phyloP scores from a whole-genome alignment of 306 rosid genomes.

The barrel medic (Medicago truncatula) region MtrunA17r5.0-ANR NC_053044.1:34284501-34285000 shows the following conservation, averaged over 20 bases:
- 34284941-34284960: constrained; percentile 53
- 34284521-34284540: constrained; percentile 80
- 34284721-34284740: constrained; percentile 63
- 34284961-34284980: not conserved
- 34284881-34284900: constrained; percentile 81
- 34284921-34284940: constrained; percentile 65
- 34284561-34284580: constrained; percentile 59
- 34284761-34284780: constrained; percentile 12
- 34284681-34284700: constrained; percentile 53
- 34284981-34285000: constrained; percentile 34
- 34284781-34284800: constrained; percentile 15
- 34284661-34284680: constrained; percentile 86
- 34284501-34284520: constrained; percentile 75
- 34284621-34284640: constrained; percentile 76
- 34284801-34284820: constrained; percentile 20
- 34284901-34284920: constrained; percentile 83
- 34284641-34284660: constrained; percentile 78
- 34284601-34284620: constrained; percentile 74
- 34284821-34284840: constrained; percentile 72
- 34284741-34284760: constrained; percentile 19
- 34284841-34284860: constrained; percentile 75
- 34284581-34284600: constrained; percentile 74
- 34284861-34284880: constrained; percentile 96
- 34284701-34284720: constrained; percentile 78
- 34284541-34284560: constrained; percentile 69